Evolutionary conservation across 139 green algal species (phyloP).

Genomic region (Volvox reticuliferus): DNA sequence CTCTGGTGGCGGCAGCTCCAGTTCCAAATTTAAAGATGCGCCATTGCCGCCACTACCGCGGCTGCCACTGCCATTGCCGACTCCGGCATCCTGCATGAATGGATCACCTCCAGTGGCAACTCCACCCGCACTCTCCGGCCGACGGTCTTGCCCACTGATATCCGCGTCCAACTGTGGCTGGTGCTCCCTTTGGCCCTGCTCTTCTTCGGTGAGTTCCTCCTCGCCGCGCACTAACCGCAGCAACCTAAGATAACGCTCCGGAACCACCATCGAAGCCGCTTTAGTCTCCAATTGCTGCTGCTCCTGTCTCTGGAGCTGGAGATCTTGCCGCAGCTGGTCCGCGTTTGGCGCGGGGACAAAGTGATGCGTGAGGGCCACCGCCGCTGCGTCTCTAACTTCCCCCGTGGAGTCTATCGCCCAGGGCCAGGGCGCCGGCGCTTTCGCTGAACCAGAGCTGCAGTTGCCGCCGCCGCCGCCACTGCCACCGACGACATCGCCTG

Average conservation of each 20-base stretch:
- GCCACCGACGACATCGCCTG: not conserved
- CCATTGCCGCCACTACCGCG: no score
- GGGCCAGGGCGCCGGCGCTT: not conserved
- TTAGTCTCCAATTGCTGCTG: not conserved
- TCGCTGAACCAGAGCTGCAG: no score
- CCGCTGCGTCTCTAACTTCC: not conserved
- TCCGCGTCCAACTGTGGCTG: no score
- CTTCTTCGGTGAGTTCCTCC: not conserved
- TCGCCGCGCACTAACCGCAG: not conserved
- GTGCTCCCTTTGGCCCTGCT: no score
- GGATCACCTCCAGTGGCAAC: no score
- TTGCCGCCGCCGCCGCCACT: not conserved
- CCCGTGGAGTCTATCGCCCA: constrained; percentile 17
- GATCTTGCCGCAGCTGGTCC: not conserved
- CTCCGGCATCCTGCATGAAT: not conserved
- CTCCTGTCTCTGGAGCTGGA: not conserved
- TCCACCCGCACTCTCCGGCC: no score
- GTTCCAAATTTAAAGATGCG: no score
- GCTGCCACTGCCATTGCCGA: not conserved
- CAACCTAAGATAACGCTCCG: not conserved
- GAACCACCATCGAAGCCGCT: not conserved
- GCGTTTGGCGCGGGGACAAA: not conserved
- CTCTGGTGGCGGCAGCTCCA: no score
- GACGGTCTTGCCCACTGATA: no score
- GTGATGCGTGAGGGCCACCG: not conserved